A percentile compares a stretch with the other conserved stretches of the same genome.
Conservation (phyloP, 2,329 filamentous ascomycete genomes). For the Herpotrichia juniperi region DNA sequence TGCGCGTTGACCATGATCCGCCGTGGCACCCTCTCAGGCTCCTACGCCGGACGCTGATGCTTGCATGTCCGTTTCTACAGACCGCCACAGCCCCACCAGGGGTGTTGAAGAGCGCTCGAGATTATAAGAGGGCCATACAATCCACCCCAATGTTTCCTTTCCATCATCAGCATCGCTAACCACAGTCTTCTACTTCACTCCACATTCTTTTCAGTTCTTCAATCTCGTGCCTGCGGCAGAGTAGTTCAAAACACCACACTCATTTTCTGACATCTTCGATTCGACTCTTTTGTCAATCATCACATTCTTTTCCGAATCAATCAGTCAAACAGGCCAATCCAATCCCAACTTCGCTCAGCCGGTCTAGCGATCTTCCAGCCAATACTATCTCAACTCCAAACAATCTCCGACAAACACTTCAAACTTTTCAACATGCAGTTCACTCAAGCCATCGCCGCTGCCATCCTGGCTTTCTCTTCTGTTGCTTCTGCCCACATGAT, state of each 20-base stretch:
- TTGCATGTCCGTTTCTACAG: slow-evolving; percentile 17
- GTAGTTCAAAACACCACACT: slow-evolving; percentile 1
- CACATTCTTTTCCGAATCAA: slow-evolving; percentile 5
- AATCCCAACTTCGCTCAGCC: slow-evolving; percentile 44
- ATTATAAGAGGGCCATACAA: slow-evolving; percentile 27
- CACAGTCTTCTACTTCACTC: slow-evolving; percentile 27
- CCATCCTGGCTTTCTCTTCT: slow-evolving; percentile 62
- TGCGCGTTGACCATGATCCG: slow-evolving; percentile 30
- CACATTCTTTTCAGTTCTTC: slow-evolving; percentile 11
- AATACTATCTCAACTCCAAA: slow-evolving; percentile 18
- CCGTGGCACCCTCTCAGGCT: slow-evolving; percentile 24
- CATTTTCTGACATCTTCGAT: slow-evolving; percentile 1
- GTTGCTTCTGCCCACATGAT: slow-evolving; percentile 76
- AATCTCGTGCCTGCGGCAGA: slow-evolving; percentile 45
- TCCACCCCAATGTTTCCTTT: slow-evolving; percentile 24
- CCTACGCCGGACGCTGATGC: slow-evolving; percentile 17
- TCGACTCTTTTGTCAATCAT: slow-evolving; percentile 6
- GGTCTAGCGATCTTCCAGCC: slow-evolving; percentile 45
- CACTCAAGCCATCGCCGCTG: slow-evolving; percentile 54
- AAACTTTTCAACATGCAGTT: slow-evolving; percentile 50
- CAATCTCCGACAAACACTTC: not conserved
- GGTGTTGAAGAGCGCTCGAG: slow-evolving; percentile 15
- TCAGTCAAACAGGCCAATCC: slow-evolving; percentile 3
- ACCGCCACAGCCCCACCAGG: slow-evolving; percentile 23
- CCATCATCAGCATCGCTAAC: slow-evolving; percentile 26